Evolutionary conservation across 495 filamentous ascomycete species (phyloP).

Genomic region (Neurospora pannonica): DNA sequence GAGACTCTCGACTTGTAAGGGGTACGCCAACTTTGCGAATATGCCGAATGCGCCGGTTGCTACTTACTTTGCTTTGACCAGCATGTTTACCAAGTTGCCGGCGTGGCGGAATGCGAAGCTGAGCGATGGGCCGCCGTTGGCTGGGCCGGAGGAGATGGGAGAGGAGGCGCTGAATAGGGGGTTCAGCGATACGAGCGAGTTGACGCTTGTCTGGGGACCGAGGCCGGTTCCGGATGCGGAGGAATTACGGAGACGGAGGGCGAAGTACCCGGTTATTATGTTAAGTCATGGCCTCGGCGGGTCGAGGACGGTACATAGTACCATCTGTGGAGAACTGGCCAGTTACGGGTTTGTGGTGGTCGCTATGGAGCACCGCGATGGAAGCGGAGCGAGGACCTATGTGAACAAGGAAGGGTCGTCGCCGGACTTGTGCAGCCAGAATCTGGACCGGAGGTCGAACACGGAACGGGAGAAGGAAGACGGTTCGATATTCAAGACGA

Average conservation of each 20-base stretch:
- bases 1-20: constrained; percentile 36
- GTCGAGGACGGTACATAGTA: constrained; percentile 51
- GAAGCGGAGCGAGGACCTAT: constrained; percentile 52
- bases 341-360: constrained; percentile 59
- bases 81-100: constrained; percentile 49
- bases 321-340: constrained; percentile 52
- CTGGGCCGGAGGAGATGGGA: constrained; percentile 22
- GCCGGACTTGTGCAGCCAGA: constrained; percentile 14
- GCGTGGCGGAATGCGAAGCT: constrained; percentile 44
- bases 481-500: not conserved
- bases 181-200: not conserved
- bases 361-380: constrained; percentile 61
- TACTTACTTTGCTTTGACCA: constrained; percentile 37
- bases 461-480: constrained; percentile 1
- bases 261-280: constrained; percentile 53
- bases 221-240: not conserved
- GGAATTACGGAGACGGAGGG: constrained; percentile 1
- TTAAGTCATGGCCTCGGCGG: constrained; percentile 64
- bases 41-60: constrained; percentile 31
- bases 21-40: constrained; percentile 44
- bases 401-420: constrained; percentile 29
- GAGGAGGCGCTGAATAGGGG: constrained; percentile 2
- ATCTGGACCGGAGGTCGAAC: constrained; percentile 7
- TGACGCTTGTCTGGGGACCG: not conserved
- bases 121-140: constrained; percentile 9